phyloP scores from a whole-genome alignment of 768 basidiomycete species.

The Peribolospora kevripleyi region DNA sequence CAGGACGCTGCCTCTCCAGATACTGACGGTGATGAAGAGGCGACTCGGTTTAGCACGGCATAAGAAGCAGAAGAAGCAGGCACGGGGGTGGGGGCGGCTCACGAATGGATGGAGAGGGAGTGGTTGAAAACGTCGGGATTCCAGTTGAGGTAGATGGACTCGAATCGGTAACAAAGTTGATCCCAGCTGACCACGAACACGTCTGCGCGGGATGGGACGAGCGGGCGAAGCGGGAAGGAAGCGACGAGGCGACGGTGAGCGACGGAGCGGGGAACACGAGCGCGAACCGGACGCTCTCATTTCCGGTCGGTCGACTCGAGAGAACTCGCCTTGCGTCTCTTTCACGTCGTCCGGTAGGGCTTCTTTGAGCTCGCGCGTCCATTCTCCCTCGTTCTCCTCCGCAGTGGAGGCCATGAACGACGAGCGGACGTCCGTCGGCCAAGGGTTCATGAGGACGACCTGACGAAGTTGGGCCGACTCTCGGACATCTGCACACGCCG shows the following conservation, averaged over 20 bases:
- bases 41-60: too few relatives aligned
- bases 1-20: too few relatives aligned
- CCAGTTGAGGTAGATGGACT: slow-evolving; percentile 71
- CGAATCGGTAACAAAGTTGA: slow-evolving; percentile 44
- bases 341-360: background rate
- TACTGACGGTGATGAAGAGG: too few relatives aligned
- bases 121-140: slow-evolving; percentile 34
- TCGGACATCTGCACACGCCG: background rate
- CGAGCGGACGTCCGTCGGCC: background rate
- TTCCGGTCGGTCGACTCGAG: too few relatives aligned
- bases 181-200: slow-evolving; percentile 38
- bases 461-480: background rate
- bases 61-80: background rate
- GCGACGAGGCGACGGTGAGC: background rate
- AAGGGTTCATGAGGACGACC: slow-evolving; percentile 8
- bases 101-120: slow-evolving; percentile 2
- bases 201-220: background rate
- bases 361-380: background rate
- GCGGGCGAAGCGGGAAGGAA: background rate
- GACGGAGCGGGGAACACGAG: too few relatives aligned
- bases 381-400: background rate
- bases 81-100: background rate
- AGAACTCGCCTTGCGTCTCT: too few relatives aligned
- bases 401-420: background rate
- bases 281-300: too few relatives aligned